These are phyloP conservation scores for Odontarrhena argentea DNA, from an alignment of 345 rosid genomes.

Conservation along the genomic window DNA sequence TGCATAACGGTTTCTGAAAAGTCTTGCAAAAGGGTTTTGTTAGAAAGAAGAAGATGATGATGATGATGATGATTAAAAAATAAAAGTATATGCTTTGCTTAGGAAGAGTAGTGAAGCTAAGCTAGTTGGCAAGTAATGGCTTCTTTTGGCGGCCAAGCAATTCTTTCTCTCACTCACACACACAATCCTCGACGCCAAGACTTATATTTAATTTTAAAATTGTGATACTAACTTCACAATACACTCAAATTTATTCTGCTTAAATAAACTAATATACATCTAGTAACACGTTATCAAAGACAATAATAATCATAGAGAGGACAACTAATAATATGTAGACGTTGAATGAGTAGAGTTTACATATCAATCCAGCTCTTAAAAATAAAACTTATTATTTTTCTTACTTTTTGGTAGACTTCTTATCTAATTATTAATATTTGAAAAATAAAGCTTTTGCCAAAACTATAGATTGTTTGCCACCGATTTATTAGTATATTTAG, in stretches of 20 bases:
- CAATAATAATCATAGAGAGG: constrained; percentile 23
- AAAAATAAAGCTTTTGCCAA: not conserved
- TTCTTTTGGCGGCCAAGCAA: constrained; percentile 47
- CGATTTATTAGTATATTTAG: constrained; percentile 11
- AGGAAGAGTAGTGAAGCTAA: constrained; percentile 43
- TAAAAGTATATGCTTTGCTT: constrained; percentile 44
- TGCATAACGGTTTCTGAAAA: constrained; percentile 27
- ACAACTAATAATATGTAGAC: constrained; percentile 29
- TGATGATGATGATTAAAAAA: constrained; percentile 22
- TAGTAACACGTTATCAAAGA: constrained; percentile 33
- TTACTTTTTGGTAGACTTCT: not conserved
- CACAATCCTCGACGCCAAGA: constrained; percentile 39
- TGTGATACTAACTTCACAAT: constrained; percentile 35
- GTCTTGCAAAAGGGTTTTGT: constrained; percentile 13
- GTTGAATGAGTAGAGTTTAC: constrained; percentile 32
- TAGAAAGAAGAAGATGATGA: constrained; percentile 12
- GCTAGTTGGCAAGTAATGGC: constrained; percentile 45
- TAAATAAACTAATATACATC: constrained; percentile 16
- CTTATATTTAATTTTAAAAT: constrained; percentile 10
- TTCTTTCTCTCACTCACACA: constrained; percentile 31
- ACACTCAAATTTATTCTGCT: constrained; percentile 33
- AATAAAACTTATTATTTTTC: constrained; percentile 2
- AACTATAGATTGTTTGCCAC: constrained; percentile 7
- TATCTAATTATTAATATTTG: not conserved
- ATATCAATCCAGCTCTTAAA: constrained; percentile 9